Conservation (phyloP, 75 land plant genomes). For the Pinus tabuliformis region DNA sequence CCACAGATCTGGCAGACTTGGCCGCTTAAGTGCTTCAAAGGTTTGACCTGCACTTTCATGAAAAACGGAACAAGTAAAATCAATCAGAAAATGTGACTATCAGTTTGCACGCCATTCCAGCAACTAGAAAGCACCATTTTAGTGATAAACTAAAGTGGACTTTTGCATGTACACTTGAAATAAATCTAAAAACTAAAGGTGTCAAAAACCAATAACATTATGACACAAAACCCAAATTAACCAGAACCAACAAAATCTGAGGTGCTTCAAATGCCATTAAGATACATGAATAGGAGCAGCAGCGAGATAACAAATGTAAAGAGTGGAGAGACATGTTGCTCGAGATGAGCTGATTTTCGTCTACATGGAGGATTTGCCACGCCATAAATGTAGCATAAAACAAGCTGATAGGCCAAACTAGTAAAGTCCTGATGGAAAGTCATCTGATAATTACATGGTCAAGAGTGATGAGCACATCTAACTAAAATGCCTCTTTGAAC, state of each 20-base stretch:
- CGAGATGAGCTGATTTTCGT: not conserved
- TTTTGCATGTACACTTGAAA: not conserved
- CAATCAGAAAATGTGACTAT: not conserved
- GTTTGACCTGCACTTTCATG: constrained; percentile 58
- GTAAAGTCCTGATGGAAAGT: not conserved
- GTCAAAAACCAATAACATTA: not conserved
- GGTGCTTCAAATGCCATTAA: not conserved
- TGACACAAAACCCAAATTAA: not conserved
- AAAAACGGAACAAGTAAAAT: not conserved
- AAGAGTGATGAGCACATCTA: not conserved
- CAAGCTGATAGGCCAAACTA: not conserved
- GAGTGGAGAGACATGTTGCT: not conserved
- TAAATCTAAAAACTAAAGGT: not conserved
- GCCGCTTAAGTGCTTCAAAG: constrained; percentile 39
- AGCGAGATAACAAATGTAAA: no score
- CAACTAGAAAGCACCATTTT: not conserved
- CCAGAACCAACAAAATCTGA: not conserved
- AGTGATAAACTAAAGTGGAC: not conserved
- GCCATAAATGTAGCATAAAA: not conserved
- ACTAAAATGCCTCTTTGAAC: not conserved
- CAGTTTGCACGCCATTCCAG: no score
- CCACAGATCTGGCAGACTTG: constrained; percentile 56
- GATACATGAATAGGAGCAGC: not conserved
- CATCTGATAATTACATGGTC: not conserved
- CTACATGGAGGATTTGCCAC: no score